Evolutionary conservation across 2,329 filamentous ascomycete genomes (phyloP), one percentile per base, ranked within the genome.

Genomic region (Orbilia quercus): DNA sequence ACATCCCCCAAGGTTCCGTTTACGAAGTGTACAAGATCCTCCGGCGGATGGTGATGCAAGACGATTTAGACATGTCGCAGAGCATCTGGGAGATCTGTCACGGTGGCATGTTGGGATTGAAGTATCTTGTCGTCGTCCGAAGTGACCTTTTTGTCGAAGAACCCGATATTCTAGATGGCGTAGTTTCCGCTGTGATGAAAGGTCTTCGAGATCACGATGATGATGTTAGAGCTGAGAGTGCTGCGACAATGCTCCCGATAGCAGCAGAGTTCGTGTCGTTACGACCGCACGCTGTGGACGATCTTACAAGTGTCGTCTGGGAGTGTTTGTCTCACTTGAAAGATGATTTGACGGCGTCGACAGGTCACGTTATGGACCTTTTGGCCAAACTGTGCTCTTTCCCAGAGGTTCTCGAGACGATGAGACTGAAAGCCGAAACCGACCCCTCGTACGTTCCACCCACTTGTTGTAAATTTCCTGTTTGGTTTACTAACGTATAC

Each of bases 321-420:
- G 91, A 96, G 79, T 98, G 95, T 82, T 84, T 99, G 22, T 96
- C 94, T 2, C 96, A 96, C 79, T 84, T 99, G n/a, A 93, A 94
- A 76, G 95, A 99, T 79, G 95, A 99, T 79, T 85, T 99, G 16
- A 98, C 93, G 80, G 95, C 95, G 2, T 98, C 95, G 80, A 99
- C 96, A 7, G 95, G 95, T 51, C 96, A 92, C 65, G 96, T 99
- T 62, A 99, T 99, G 96, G 96, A 99, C 80, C 86, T 99, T 42
- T 85, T 99, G 16, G 95, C 96, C 12, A 98, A 95, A 72, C 87
- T 99, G 1, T 99, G 95, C 82, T 90, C 92, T 75, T 99, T 97
- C 82, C 91, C 91, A 0, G 88, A 96, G 82, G 94, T 98, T 6
- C 83, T 99, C 31, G 88, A 94, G 73, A 91, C 94, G 12, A 99